Evolutionary conservation across 2,329 filamentous ascomycete genomes (phyloP), one percentile per base, ranked within the genome.

Genomic region (Fusarium kyushuense): DNA sequence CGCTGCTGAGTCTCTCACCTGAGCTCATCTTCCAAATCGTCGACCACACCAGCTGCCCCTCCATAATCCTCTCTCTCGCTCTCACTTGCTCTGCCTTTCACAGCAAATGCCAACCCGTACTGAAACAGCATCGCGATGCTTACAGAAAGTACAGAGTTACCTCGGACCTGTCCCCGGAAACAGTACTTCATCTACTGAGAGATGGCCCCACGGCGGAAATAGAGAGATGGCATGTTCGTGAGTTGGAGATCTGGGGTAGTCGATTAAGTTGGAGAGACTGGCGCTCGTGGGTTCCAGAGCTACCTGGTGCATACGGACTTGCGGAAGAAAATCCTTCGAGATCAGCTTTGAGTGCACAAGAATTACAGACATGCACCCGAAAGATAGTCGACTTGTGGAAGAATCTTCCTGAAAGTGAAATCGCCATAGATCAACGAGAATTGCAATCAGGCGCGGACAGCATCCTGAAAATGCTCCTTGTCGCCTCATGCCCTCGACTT

Each of bases 201-300:
- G 10, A 23, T 4, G 35, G 17, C 0, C 6, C 8, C 0, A 8
- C 6, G 3, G 40, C 48, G 4, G 30, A 9, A 4, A 32, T 71
- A 6, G 47, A 55, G 16, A 43, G 38, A 14, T 69, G 55, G 49
- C 57, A 71, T 46, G 65, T 71, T 4, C 65, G 58, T 2, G 69
- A 69, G 6, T 17, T 71, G 10, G 68, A 71, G 4, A 33, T 67
- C 3, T 71, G 69, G 69, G 69, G 69, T 2, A 67, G 35, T 10
- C 69, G 69, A 17, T 5, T 23, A 3, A 13, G 1, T 2, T 71
- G 53, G 65, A 12, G 33, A 5, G 69, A 67, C 9, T 71, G 69
- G 69, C 58, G 63, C 8, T 2, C 42, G 2, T 57, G 66, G 58
- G 21, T 14, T 19, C 23, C 49, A 5, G 10, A n/a, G 3, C 5